Base-by-base conservation (phyloP, 1,139 yeast genomes). In the Sugiyamaella castrensis region DNA sequence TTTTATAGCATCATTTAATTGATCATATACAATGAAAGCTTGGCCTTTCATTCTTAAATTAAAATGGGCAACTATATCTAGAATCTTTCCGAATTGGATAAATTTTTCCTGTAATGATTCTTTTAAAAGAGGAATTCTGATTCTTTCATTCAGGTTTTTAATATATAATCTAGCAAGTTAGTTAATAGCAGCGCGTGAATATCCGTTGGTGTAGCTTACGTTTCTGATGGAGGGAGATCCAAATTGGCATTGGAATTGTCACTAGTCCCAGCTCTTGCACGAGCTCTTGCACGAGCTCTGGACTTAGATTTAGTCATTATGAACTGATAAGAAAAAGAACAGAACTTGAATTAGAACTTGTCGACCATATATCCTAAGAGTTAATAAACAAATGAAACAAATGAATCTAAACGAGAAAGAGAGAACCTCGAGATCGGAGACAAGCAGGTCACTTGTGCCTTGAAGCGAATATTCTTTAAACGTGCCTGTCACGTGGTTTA, bases 1-100 rank as follows among this genome's bases (percentile, higher is more conserved):
- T 29, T 61, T 59, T 2, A 60, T 53, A 0, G 94, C 85, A 7
- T 71, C 64, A 2, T 70, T 69, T 1, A 63, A 59, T 16, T 67
- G 63, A 2, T 69, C 73, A 55, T 81, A 82, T 0, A 91, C 83
- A 6, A 92, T 74, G 66, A 89, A 92, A 1, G 96, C 96, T 66
- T 89, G 97, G 1, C 96, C 96, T 50, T 82, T 75, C 76, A 86
- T 74, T 51, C 74, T 75, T 27, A 86, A 61, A 59, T 81, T 83
- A 55, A 76, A 76, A 54, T 81, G 82, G 0, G 89, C 81, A 1
- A 80, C 73, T 7, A 88, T 68, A 37, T 77, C 79, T 10, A 75
- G 56, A 1, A 85, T 71, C 0, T 69, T 63, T 0, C 87, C 84
- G 62, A 72, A 80, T 12, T 71, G 62, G 2, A 64, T 61, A 41